phyloP scores from a whole-genome alignment of 1,284 basidiomycete species.

The Porogramme epimiltina region DNA sequence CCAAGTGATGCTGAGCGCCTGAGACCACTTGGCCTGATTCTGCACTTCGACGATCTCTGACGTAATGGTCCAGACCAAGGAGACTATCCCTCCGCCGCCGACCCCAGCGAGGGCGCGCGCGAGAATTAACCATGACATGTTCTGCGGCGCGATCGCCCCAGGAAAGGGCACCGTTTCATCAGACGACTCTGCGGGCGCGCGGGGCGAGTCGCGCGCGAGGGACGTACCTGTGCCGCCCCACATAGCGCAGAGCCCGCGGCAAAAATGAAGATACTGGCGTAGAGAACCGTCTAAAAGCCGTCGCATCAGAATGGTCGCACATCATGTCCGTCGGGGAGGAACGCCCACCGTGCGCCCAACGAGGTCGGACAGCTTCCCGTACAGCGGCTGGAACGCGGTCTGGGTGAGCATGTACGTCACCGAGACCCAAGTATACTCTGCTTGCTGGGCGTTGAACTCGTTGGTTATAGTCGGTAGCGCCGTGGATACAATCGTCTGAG shows the following conservation, averaged over 20 bases:
- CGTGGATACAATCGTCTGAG: conserved; percentile 80
- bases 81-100: conserved; percentile 81
- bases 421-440: conserved; percentile 82
- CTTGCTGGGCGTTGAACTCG: conserved; percentile 62
- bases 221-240: conserved; percentile 63
- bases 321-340: conserved; percentile 10
- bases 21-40: conserved; percentile 77
- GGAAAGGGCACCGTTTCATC: neutral
- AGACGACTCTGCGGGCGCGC: conserved; percentile 3
- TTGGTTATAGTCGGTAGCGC: conserved; percentile 75
- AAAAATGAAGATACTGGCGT: conserved; percentile 69
- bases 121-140: conserved; percentile 58
- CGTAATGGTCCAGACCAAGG: conserved; percentile 80
- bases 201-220: neutral
- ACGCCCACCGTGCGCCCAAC: conserved; percentile 64
- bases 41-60: conserved; percentile 73
- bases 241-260: conserved; percentile 72
- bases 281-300: conserved; percentile 56
- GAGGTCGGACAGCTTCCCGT: conserved; percentile 76
- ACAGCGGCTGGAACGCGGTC: conserved; percentile 79
- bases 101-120: conserved; percentile 65
- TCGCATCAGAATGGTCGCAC: conserved; percentile 14
- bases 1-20: conserved; percentile 81
- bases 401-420: conserved; percentile 82
- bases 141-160: conserved; percentile 39